Conservation (phyloP, 2,329 filamentous ascomycete species). For the Chrysoporthe deuterocubensis region DNA sequence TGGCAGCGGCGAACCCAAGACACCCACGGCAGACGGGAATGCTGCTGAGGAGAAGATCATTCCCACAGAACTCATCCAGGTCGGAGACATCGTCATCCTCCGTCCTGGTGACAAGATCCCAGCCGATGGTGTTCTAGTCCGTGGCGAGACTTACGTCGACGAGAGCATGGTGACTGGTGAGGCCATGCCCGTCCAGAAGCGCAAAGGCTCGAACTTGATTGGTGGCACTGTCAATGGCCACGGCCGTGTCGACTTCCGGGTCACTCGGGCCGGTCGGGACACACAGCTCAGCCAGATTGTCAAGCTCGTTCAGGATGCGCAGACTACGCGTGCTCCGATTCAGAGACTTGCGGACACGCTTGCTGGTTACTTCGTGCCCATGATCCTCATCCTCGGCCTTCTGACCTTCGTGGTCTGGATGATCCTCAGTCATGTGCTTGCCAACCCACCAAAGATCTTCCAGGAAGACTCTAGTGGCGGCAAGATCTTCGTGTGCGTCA, state of each 20-base stretch:
- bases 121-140: constrained; percentile 84
- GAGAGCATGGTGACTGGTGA: constrained; percentile 99
- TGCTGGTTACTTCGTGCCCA: constrained; percentile 91
- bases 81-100: constrained; percentile 90
- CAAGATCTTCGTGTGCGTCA: constrained; percentile 93
- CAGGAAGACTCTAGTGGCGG: constrained; percentile 79
- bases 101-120: constrained; percentile 96
- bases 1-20: constrained; percentile 49
- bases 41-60: constrained; percentile 83
- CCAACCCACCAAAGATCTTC: constrained; percentile 88
- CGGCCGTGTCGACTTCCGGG: constrained; percentile 87
- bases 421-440: constrained; percentile 84
- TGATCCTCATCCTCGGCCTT: constrained; percentile 82
- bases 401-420: constrained; percentile 92
- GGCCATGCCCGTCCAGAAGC: constrained; percentile 92
- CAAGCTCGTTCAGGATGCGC: constrained; percentile 95
- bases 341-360: constrained; percentile 89
- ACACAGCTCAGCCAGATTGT: constrained; percentile 98
- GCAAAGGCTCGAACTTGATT: constrained; percentile 77
- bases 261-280: constrained; percentile 89
- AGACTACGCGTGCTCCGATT: constrained; percentile 92
- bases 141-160: constrained; percentile 91
- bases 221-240: constrained; percentile 95
- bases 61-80: constrained; percentile 90
- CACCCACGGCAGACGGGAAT: constrained; percentile 53